These are phyloP conservation scores for Rhodomyrtus psidioides DNA, from an alignment of 441 rosid genomes.

Conservation along the genomic window DNA sequence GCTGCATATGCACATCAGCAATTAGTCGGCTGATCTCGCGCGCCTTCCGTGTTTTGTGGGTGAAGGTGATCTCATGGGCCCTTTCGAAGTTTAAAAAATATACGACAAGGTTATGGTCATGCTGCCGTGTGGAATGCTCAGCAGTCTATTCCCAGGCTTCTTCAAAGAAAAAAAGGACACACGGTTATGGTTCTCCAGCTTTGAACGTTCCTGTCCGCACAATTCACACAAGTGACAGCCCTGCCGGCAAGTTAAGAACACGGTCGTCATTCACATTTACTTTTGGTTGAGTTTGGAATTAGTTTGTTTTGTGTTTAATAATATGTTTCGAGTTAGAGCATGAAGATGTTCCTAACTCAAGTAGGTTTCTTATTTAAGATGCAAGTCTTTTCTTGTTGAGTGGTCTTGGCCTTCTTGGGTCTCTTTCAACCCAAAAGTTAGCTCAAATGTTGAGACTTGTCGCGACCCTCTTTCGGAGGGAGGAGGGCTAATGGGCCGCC, in stretches of 20 bases:
- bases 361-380: too few species aligned
- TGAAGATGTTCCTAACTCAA: too few species aligned
- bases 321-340: too few species aligned
- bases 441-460: too few species aligned
- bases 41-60: neutral
- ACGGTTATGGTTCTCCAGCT: neutral
- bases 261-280: neutral
- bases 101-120: neutral
- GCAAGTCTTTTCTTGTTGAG: too few species aligned
- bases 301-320: neutral
- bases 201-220: neutral
- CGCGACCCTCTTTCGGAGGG: too few species aligned
- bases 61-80: neutral
- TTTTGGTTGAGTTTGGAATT: neutral
- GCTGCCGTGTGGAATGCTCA: neutral
- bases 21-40: neutral
- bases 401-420: too few species aligned
- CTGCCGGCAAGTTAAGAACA: neutral
- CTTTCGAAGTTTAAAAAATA: neutral
- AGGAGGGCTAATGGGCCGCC: too few species aligned
- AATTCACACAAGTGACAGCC: neutral
- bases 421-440: too few species aligned
- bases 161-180: neutral
- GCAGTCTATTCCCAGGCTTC: neutral
- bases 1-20: neutral